phyloP scores from a whole-genome alignment of 768 basidiomycete species.

The Calocera cornea region DNA sequence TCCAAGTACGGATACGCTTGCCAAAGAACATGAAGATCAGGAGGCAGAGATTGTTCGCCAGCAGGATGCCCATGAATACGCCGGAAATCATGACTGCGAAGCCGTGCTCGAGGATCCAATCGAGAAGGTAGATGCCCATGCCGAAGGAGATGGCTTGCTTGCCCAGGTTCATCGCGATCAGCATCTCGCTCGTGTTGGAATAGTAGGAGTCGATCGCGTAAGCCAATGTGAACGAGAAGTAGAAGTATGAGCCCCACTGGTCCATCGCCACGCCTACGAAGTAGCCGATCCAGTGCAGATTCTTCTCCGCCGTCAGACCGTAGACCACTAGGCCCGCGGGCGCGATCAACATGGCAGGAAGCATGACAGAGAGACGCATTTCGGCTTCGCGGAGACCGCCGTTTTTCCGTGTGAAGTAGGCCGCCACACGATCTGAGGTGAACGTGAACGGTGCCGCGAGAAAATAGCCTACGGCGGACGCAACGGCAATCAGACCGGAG shows the following conservation, averaged over 20 bases:
- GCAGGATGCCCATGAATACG: slow-evolving; percentile 5
- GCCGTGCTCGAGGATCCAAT: slow-evolving; percentile 10
- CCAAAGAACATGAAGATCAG: slow-evolving; percentile 10
- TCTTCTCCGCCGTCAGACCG: slow-evolving; percentile 5
- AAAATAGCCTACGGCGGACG: slow-evolving; percentile 1
- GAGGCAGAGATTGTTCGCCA: slow-evolving; percentile 7
- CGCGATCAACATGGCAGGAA: slow-evolving; percentile 7
- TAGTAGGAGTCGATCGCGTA: slow-evolving; percentile 9
- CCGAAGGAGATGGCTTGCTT: slow-evolving; percentile 10
- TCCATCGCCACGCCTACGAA: slow-evolving; percentile 7
- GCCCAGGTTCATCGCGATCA: slow-evolving; percentile 11
- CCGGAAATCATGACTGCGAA: slow-evolving; percentile 10
- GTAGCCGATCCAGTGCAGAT: slow-evolving; percentile 8
- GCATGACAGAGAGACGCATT: slow-evolving; percentile 8
- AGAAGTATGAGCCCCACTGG: slow-evolving; percentile 7
- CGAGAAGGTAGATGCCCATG: slow-evolving; percentile 10
- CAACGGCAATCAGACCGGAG: slow-evolving; percentile 7
- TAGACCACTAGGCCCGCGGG: slow-evolving; percentile 6
- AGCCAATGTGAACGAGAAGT: slow-evolving; percentile 8
- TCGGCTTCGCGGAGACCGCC: slow-evolving; percentile 7
- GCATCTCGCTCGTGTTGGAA: slow-evolving; percentile 6
- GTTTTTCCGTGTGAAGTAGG: slow-evolving; percentile 6
- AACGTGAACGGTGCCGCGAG: slow-evolving; percentile 7
- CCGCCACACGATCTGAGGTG: slow-evolving; percentile 5
- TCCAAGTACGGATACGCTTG: slow-evolving; percentile 7